Conservation (phyloP, 805 yeast genomes). For the Kluyveromyces aestuarii region DNA sequence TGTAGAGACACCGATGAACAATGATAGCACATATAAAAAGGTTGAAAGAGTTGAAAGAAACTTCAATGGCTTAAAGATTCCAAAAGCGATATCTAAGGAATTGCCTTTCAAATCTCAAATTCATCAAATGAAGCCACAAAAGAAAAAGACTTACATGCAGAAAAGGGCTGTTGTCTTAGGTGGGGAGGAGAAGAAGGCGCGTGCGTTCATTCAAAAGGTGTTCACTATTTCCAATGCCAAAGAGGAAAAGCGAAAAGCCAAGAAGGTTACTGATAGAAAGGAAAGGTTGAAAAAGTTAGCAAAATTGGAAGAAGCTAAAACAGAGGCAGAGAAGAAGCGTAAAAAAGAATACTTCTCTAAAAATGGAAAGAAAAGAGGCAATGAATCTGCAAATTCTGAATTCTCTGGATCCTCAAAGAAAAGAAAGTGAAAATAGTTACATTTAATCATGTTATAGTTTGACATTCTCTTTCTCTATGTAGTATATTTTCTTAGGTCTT, state of each 20-base stretch:
- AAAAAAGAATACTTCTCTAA: conserved; percentile 79
- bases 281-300: conserved; percentile 68
- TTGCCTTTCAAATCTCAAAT: conserved; percentile 92
- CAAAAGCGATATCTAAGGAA: conserved; percentile 62
- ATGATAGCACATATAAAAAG: conserved; percentile 49
- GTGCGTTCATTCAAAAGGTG: conserved; percentile 80
- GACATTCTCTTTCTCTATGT: not conserved
- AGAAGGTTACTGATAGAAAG: conserved; percentile 66
- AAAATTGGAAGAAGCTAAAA: conserved; percentile 59
- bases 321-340: conserved; percentile 70
- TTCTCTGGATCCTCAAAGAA: conserved; percentile 23
- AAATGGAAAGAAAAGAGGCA: conserved; percentile 55
- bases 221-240: conserved; percentile 79
- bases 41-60: conserved; percentile 77
- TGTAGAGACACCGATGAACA: conserved; percentile 51
- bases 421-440: conserved; percentile 6
- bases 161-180: conserved; percentile 91
- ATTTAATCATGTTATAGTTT: not conserved
- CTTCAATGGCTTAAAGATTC: conserved; percentile 84
- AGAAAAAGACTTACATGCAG: conserved; percentile 67
- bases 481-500: not conserved
- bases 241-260: conserved; percentile 63
- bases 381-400: conserved; percentile 20
- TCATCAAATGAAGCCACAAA: conserved; percentile 79
- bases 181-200: conserved; percentile 89